Base-by-base conservation (phyloP, 2,329 filamentous ascomycete species). In the Pseudonectria foliicola region DNA sequence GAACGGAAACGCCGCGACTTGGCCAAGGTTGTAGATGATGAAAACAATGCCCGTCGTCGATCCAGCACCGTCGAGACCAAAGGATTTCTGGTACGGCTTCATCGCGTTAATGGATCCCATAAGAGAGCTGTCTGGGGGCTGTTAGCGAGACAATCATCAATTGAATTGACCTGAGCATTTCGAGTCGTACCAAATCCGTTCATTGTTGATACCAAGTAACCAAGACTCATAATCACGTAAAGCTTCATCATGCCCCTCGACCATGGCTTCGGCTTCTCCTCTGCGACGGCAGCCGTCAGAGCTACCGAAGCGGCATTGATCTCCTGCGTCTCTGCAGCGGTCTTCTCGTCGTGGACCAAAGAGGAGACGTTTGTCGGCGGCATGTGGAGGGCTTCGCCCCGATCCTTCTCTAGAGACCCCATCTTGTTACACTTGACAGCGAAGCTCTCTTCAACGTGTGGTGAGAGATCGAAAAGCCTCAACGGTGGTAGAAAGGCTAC, bases 41-140 rank as follows among this genome's bases (percentile, higher is more conserved):
- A 45, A 43, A 31, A 45, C 40, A 21, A 45, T 37, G 3, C 43
- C 43, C 3, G 43, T 43, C 7, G 61, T 63, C 15, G 66, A 66
- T 4, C 70, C 70, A 7, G 58, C 62, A 10, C 67, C 67, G 14
- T 53, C 52, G 13, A 74, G 54, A 0, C 60, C 61, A 43, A 74
- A 74, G 2, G 63, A 66, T 13, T 59, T 49, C 32, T 73, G 69
- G 44, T 71, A 74, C 3, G 63, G 59, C 16, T 57, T 50, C 67
- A 74, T 72, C 36, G 68, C 69, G 40, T 75, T 75, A 50, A 75
- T 71, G 25, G 66, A 57, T 4, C 60, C 56, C 60, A 66, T 66
- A 29, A 78, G 62, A 18, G 67, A 70, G 25, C 71, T 34, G 28
- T 38, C 36, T 38, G 12, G 10, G 14, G 13, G 6, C 8, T 31